phyloP scores from a whole-genome alignment of 768 basidiomycete species.

The Termitomyces sp. region DNA sequence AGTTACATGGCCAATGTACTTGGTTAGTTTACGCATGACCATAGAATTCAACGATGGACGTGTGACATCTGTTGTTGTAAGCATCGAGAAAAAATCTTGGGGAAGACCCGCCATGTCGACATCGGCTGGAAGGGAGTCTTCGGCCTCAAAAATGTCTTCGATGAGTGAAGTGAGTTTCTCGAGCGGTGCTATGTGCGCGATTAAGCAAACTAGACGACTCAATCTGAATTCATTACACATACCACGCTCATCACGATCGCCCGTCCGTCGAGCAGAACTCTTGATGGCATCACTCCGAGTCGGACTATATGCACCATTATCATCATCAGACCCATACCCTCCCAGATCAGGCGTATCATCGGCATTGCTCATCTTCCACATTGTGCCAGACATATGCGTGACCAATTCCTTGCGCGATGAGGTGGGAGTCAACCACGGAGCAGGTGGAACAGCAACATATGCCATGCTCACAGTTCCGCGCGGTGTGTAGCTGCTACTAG shows the following conservation, averaged over 20 bases:
- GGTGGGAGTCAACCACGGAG: constrained; percentile 39
- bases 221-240: constrained; percentile 7
- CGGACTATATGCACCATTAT: constrained; percentile 22
- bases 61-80: constrained; percentile 45
- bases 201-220: not conserved
- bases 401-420: constrained; percentile 26
- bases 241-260: constrained; percentile 78
- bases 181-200: constrained; percentile 41
- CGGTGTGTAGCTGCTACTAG: constrained; percentile 21
- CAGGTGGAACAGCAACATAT: constrained; percentile 41
- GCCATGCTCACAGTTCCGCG: constrained; percentile 33
- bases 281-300: constrained; percentile 30
- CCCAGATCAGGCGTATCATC: constrained; percentile 41
- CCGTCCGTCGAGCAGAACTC: constrained; percentile 54
- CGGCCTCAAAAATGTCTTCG: constrained; percentile 82
- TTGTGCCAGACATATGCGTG: constrained; percentile 10
- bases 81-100: constrained; percentile 56
- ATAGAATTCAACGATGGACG: constrained; percentile 54
- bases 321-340: constrained; percentile 54
- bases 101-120: constrained; percentile 44
- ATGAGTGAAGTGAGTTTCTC: constrained; percentile 74
- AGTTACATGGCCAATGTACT: constrained; percentile 60
- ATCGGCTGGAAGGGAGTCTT: constrained; percentile 64
- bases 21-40: constrained; percentile 63
- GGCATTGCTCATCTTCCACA: constrained; percentile 23